Base-by-base conservation (phyloP, 1,139 yeast species). In the Suhomyces maxii region DNA sequence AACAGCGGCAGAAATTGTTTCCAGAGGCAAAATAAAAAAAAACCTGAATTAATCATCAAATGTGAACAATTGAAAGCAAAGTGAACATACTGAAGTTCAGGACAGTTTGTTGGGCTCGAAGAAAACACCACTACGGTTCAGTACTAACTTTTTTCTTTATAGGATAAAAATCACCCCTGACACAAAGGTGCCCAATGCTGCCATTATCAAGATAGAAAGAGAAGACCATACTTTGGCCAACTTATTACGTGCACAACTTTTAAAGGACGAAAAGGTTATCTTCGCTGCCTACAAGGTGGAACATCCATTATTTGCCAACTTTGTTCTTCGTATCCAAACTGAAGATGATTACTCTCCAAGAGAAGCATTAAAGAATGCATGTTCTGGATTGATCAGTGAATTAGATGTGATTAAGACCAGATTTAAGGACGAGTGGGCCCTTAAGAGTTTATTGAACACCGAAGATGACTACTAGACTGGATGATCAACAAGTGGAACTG, bases 201-300 rank as follows among this genome's bases (percentile, higher is more conserved):
- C 96, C 46, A 83, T 91, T 52, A 79, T 93, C 57, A 89, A 88
- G 55, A 89, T 93, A 56, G 98, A 93, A 67, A 85, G 97, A 64
- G 99, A 93, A 67, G 99, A 93, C 67, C 99, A 93, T 64, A 95
- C 99, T 1, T 77, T 93, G 49, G 99, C 96, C 26, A 93, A 93
- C 65, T 69, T 93, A 60, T 77, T 93, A 49, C 80, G 97, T 63
- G 84, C 93, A 33, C 97, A 91, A 64, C 79, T 93, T 44, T 77
- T 89, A 53, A 84, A 85, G 61, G 98, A 93, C 65, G 83, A 85
- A 41, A 82, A 86, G 54, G 99, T 93, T 14, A 66, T 93, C 39
- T 93, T 91, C 67, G 98, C 97, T 37, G 99, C 98, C 39, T 93
- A 93, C 76, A 93, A 93, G 67, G 91, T 93, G 36, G 98, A 91